These are phyloP conservation scores for Arctium lappa DNA, from an alignment of 129 eudicot species.

Conservation along the genomic window DNA sequence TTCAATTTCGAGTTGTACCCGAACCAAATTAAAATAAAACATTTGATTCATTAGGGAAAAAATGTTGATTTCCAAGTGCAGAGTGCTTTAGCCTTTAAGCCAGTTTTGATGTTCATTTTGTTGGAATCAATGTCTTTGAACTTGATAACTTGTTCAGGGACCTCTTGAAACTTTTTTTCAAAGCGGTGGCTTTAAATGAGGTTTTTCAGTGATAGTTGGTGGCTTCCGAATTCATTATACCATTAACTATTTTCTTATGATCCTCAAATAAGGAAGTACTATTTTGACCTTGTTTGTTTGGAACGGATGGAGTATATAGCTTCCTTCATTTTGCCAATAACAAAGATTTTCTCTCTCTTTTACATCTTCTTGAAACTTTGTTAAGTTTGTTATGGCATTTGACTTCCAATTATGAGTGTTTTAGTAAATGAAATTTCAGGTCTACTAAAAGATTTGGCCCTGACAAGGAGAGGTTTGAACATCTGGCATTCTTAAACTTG, in stretches of 20 bases:
- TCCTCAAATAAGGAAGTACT: neutral
- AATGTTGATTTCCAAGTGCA: neutral
- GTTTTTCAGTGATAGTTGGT: neutral
- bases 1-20: neutral
- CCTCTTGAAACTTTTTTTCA: neutral
- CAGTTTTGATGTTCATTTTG: neutral
- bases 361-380: neutral
- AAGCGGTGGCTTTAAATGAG: neutral
- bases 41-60: neutral
- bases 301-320: neutral
- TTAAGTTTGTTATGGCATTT: slow-evolving; percentile 6
- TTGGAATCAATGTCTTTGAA: neutral
- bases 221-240: no score
- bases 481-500: slow-evolving; percentile 81
- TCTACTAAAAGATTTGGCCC: slow-evolving; percentile 91
- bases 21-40: neutral
- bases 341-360: neutral
- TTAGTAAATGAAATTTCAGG: slow-evolving; percentile 32
- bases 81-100: neutral
- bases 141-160: neutral
- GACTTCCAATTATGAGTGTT: neutral
- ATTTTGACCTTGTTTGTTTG: neutral
- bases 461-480: slow-evolving; percentile 86
- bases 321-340: neutral
- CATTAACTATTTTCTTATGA: neutral